Conservation (phyloP, 257 asterid species). For the Nicotiana tabacum region DNA sequence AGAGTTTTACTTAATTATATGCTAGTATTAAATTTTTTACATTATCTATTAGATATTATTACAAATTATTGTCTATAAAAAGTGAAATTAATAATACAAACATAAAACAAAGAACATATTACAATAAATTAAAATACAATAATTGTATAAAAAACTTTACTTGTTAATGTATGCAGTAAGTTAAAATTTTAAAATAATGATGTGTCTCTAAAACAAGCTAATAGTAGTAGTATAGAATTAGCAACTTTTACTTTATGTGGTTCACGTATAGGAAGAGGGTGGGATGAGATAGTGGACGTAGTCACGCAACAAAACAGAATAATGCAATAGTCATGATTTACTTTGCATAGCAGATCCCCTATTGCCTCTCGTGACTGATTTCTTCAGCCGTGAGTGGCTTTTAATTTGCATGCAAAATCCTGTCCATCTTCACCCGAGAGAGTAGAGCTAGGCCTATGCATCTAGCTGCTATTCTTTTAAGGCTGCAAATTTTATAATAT, state of each 20-base stretch:
- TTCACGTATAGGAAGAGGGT: background rate
- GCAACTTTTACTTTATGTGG: background rate
- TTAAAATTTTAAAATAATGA: background rate
- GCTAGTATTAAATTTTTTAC: too few species aligned
- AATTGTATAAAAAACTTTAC: too few species aligned
- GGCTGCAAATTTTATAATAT: background rate
- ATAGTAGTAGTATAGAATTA: background rate
- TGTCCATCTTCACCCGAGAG: background rate
- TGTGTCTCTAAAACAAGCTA: background rate
- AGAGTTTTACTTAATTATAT: too few species aligned
- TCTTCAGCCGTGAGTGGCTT: background rate
- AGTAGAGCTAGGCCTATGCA: too few species aligned
- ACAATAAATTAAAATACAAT: too few species aligned
- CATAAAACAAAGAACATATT: too few species aligned
- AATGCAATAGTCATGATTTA: slow-evolving; percentile 1
- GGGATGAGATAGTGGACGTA: background rate
- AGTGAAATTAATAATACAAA: too few species aligned
- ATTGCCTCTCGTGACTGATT: background rate
- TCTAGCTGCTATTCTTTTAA: background rate
- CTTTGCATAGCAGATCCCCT: background rate
- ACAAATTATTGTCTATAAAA: too few species aligned
- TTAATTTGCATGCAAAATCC: background rate
- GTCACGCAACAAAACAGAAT: slow-evolving; percentile 2
- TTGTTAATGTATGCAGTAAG: background rate
- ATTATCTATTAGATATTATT: too few species aligned